phyloP scores from a whole-genome alignment of 2,329 filamentous ascomycete species.

The Colletotrichum graminicola region DNA sequence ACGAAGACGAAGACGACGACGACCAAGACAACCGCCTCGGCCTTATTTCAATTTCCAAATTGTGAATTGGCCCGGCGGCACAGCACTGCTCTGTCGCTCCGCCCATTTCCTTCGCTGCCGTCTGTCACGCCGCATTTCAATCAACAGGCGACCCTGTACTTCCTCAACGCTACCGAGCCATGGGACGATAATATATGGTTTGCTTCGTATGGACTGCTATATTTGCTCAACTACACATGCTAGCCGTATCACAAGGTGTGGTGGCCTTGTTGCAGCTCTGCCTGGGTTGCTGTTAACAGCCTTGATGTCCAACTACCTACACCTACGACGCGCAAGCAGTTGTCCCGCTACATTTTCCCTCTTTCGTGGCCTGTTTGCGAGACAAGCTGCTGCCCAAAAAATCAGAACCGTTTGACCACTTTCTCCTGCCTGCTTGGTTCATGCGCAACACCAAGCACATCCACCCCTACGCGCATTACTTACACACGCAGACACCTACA shows the following conservation, averaged over 20 bases:
- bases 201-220: not conserved
- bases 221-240: conserved; percentile 10
- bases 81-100: not conserved
- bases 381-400: not conserved
- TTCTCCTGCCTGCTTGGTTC: conserved; percentile 17
- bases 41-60: not conserved
- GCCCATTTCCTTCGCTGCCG: not conserved
- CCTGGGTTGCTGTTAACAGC: not conserved
- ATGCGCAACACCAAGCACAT: conserved; percentile 9
- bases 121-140: conserved; percentile 7
- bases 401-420: not conserved
- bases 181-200: not conserved
- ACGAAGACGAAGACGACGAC: too few relatives aligned
- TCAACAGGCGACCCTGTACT: not conserved
- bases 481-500: not conserved
- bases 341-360: not conserved
- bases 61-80: not conserved
- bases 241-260: conserved; percentile 13
- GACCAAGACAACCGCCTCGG: not conserved
- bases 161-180: not conserved
- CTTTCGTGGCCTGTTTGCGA: not conserved
- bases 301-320: conserved; percentile 1
- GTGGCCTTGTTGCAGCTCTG: conserved; percentile 11
- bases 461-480: not conserved
- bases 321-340: not conserved